Evolutionary conservation across 2,329 filamentous ascomycete species (phyloP), one percentile per base, ranked within the genome.

Genomic region (Ophiostoma triangulosporum): DNA sequence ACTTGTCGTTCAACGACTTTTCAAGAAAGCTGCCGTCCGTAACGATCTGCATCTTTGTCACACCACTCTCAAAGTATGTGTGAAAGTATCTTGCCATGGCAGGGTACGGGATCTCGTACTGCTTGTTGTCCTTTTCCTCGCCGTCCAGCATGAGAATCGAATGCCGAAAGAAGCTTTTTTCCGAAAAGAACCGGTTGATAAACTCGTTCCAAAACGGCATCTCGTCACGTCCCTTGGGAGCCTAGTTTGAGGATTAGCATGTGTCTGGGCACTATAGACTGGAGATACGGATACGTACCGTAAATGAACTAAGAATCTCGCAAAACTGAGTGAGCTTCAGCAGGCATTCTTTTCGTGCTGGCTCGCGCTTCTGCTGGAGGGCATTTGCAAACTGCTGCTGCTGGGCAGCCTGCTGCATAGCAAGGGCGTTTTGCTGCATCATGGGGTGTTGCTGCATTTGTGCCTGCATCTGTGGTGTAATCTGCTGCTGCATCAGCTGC

Each of bases 41-140:
- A 22, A 89, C 80, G 64, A 97, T 77, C 65, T 95, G 88, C 61
- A 97, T 87, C 53, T 83, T 87, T 60, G 80, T 84, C 53, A 96
- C 83, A 6, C 89, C 90, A 57, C 88, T 91, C 54, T 84, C 83
- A 64, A 93, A 96, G 62, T 95, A 85, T 0, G 88, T 90, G 62
- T 86, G 81, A 65, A 95, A 96, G 67, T 93, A 97, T 62, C 91
- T 82, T 32, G 91, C 81, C 46, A 98, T 74, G 1, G 86, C 86
- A 3, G 89, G 80, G 55, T 80, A 87, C 3, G 84, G 79, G 49
- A 97, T 88, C 65, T 96, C 90, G 62, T 90, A 96, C 62, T 85
- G 81, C 70, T 94, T 96, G 53, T 84, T 77, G 17, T 72, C 73
- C 33, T 70, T 69, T 46, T 80, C 75, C 45, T 82, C 78, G 54